Conservation (phyloP, 2,329 filamentous ascomycete species). For the Cladosporium austrohemisphaericum region DNA sequence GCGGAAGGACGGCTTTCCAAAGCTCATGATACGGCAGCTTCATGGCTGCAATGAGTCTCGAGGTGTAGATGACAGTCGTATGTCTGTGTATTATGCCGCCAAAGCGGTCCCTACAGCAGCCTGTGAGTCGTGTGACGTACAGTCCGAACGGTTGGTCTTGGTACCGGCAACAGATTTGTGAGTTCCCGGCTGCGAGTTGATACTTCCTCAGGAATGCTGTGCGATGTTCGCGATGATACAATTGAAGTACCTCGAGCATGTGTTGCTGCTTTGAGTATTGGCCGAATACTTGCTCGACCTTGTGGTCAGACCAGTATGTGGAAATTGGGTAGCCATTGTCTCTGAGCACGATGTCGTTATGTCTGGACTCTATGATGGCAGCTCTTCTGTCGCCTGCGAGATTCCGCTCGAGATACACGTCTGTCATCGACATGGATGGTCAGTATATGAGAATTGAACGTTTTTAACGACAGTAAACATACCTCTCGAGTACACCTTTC, state of each 20-base stretch:
- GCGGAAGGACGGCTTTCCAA: conserved; percentile 1
- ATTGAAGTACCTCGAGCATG: not conserved
- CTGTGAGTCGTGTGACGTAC: not conserved
- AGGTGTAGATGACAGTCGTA: not conserved
- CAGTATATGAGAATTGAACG: no score
- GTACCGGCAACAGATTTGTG: not conserved
- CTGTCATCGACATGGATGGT: no score
- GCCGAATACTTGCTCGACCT: not conserved
- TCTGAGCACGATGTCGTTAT: not conserved
- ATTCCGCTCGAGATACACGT: not conserved
- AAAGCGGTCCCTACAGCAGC: not conserved
- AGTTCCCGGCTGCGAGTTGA: not conserved
- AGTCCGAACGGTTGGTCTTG: not conserved
- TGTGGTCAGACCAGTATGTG: not conserved
- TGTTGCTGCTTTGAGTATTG: not conserved
- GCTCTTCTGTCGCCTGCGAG: not conserved
- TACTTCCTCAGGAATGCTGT: not conserved
- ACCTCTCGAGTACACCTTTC: not conserved
- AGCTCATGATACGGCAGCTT: not conserved
- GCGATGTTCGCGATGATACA: not conserved
- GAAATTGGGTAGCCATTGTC: not conserved
- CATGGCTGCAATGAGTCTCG: not conserved
- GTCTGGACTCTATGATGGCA: not conserved
- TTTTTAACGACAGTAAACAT: no score
- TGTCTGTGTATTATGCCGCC: no score